Base-by-base conservation (phyloP, 768 basidiomycete species). In the Chiua virens region DNA sequence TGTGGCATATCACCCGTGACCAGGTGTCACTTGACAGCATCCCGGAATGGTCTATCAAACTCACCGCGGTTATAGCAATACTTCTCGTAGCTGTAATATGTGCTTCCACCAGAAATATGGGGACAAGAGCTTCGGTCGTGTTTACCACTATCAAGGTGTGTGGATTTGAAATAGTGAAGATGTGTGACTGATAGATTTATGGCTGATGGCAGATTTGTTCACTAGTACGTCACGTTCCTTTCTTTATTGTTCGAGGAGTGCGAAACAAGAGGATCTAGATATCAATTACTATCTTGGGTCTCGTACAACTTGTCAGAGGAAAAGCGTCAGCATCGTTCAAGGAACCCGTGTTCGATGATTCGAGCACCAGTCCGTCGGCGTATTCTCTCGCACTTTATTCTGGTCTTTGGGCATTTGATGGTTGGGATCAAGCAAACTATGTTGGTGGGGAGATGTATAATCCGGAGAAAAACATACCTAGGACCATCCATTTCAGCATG, bases 301-400 rank as follows among this genome's bases (percentile, higher is more conserved):
- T 96, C 35, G 72, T 95, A 13, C 87, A 89, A 65, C 71, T 94
- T 14, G 79, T 73, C 5, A 75, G 89, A 55, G 90, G 91, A 17
- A 80, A 79, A 52, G 81, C 82, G 15, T 86, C 91, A 0, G 74
- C 77, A 15, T 87, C 89, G 4, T 76, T 96, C 41, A 77, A 71
- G 38, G 76, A 78, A 41, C 76, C 85, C n/a, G 65, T 88, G 25
- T 97, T 96, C 59, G 71, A 76, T 13, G 84, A 79, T 8, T 87
- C 91, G 17, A 89, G 86, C 49, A 78, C 71, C 17, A 89, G 89
- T 54, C 89, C 92, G 1, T 89, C 91, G 2, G 76, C 83, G 3
- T 98, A 92, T 71, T 91, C 95, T 7, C 75, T 98, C n/a, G 96
- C 95, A 0, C 74, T 98, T 7, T 99, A 97, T 69, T 96, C 93